phyloP scores from a whole-genome alignment of 495 filamentous ascomycete species.

The Hyaloscypha hepaticicola region DNA sequence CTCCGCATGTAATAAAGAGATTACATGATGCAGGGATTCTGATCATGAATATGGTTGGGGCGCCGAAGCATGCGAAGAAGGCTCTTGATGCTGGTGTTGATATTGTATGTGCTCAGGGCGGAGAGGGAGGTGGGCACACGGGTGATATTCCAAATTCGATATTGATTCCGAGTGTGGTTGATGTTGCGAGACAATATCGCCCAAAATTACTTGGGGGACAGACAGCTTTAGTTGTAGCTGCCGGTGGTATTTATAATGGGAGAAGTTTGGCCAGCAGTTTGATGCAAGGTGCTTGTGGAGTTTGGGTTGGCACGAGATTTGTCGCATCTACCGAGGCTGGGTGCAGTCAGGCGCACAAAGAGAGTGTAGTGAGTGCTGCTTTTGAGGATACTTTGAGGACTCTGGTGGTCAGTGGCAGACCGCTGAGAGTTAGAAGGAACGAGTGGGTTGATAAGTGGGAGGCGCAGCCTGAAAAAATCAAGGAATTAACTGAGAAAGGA shows the following conservation, averaged over 20 bases:
- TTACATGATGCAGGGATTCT: constrained; percentile 74
- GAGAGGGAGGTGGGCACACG: constrained; percentile 78
- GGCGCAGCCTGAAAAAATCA: constrained; percentile 65
- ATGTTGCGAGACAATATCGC: constrained; percentile 64
- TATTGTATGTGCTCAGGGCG: constrained; percentile 80
- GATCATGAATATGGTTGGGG: constrained; percentile 95
- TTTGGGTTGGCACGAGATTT: constrained; percentile 86
- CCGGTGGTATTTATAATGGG: constrained; percentile 73
- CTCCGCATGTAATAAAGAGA: constrained; percentile 61
- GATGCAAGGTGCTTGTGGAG: constrained; percentile 71
- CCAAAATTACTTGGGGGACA: constrained; percentile 49
- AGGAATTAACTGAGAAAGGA: constrained; percentile 66
- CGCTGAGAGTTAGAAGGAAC: constrained; percentile 76
- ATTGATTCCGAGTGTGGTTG: constrained; percentile 72
- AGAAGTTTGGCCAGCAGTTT: constrained; percentile 66
- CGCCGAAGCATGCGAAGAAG: constrained; percentile 83
- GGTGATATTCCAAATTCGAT: constrained; percentile 72
- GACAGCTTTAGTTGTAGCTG: constrained; percentile 68
- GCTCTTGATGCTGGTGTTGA: constrained; percentile 78
- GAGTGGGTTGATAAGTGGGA: constrained; percentile 82
- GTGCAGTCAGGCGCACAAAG: constrained; percentile 75
- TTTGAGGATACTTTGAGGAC: constrained; percentile 77
- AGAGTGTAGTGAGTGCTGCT: constrained; percentile 69
- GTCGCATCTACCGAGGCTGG: constrained; percentile 76
- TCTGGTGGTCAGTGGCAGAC: constrained; percentile 74